These are phyloP conservation scores for Calocybe indica DNA, from an alignment of 768 basidiomycete species.

Conservation along the genomic window DNA sequence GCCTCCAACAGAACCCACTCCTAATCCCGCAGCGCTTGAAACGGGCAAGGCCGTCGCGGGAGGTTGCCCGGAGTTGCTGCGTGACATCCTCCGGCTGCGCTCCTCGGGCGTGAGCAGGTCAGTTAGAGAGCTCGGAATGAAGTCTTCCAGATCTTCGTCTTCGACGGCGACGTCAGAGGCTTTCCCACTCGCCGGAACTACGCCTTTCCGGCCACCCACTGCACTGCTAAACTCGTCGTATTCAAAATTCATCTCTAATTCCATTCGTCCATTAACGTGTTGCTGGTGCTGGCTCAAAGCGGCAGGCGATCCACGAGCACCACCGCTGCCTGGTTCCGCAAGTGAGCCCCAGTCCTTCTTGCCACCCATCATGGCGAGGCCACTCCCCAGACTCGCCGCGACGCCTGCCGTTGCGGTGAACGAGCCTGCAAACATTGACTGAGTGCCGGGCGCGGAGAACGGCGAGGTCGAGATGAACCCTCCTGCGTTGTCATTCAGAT, in stretches of 20 bases:
- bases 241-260: slow-evolving; percentile 32
- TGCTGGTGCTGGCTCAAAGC: slow-evolving; percentile 6
- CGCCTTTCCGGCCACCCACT: slow-evolving; percentile 9
- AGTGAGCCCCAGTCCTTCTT: slow-evolving; percentile 25
- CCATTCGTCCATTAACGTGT: slow-evolving; percentile 11
- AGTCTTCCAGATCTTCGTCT: slow-evolving; percentile 82
- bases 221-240: slow-evolving; percentile 26
- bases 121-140: slow-evolving; percentile 82
- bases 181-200: slow-evolving; percentile 10
- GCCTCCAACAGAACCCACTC: slow-evolving; percentile 12
- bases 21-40: slow-evolving; percentile 3
- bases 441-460: slow-evolving; percentile 69
- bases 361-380: slow-evolving; percentile 42
- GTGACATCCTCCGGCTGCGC: slow-evolving; percentile 72
- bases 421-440: slow-evolving; percentile 42
- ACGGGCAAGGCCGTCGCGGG: slow-evolving; percentile 9
- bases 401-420: slow-evolving; percentile 40
- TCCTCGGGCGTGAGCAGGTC: slow-evolving; percentile 90
- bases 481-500: slow-evolving; percentile 10
- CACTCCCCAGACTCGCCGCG: slow-evolving; percentile 59
- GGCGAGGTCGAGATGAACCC: slow-evolving; percentile 56
- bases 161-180: slow-evolving; percentile 43
- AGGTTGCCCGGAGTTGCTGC: slow-evolving; percentile 51
- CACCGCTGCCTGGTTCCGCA: slow-evolving; percentile 4
- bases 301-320: slow-evolving; percentile 12